These are phyloP conservation scores for Aureobasidium pullulans DNA, from an alignment of 2,329 filamentous ascomycete genomes.

Conservation along the genomic window DNA sequence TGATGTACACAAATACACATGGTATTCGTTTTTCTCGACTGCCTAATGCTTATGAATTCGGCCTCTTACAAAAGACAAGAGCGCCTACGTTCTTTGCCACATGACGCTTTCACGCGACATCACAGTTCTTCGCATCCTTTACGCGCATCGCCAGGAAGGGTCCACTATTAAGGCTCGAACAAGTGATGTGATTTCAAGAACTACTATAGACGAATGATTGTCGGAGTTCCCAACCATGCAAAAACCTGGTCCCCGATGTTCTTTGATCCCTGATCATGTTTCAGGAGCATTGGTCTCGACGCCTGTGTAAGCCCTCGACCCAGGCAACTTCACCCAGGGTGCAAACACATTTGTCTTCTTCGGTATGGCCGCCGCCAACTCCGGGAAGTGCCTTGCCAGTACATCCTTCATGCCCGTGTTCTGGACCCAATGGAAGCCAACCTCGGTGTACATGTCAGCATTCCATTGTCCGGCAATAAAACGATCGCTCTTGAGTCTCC, in stretches of 20 bases:
- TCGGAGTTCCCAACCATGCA: too few species aligned
- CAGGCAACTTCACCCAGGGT: constrained; percentile 25
- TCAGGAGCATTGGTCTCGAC: constrained; percentile 23
- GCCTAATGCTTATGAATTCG: not conserved
- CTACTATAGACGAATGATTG: too few species aligned
- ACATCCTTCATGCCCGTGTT: constrained; percentile 37
- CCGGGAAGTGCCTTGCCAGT: constrained; percentile 37
- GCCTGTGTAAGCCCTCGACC: constrained; percentile 21
- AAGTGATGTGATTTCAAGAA: too few species aligned
- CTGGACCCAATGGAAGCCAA: constrained; percentile 40
- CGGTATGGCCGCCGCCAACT: constrained; percentile 27
- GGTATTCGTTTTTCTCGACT: not conserved
- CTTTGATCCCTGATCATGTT: not conserved
- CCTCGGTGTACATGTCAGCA: constrained; percentile 33
- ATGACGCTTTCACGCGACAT: too few species aligned
- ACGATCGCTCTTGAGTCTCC: constrained; percentile 38
- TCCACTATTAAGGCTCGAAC: too few species aligned
- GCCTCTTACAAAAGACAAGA: too few species aligned
- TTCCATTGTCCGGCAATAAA: constrained; percentile 39
- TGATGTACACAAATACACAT: constrained; percentile 15
- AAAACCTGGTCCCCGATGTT: too few species aligned
- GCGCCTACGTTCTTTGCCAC: not conserved
- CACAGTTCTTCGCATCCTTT: not conserved
- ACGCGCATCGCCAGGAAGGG: too few species aligned
- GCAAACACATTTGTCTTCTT: constrained; percentile 30